A percentile compares a stretch with the other conserved stretches of the same genome.
These are phyloP conservation scores for Eucalyptus microcorys DNA, from an alignment of 345 rosid genomes.

Conservation along the genomic window DNA sequence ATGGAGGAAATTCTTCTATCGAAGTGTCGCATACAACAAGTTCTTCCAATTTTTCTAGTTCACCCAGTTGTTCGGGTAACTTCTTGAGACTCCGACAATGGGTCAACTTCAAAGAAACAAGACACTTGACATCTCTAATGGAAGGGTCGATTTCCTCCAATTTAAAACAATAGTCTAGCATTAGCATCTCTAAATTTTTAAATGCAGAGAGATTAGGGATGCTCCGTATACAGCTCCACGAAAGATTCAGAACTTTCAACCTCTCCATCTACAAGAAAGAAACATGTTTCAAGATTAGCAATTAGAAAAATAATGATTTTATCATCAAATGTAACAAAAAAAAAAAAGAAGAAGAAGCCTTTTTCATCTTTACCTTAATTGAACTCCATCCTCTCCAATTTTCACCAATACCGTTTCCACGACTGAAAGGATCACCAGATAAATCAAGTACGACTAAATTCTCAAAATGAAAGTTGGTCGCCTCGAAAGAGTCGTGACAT, in stretches of 20 bases:
- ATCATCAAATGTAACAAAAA: not conserved
- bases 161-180: fast-evolving
- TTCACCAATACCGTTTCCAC: too few species aligned
- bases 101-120: fast-evolving
- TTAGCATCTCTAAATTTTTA: not conserved
- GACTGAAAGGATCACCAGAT: too few species aligned
- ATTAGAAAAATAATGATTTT: not conserved
- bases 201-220: not conserved
- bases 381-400: too few species aligned
- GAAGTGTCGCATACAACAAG: fast-evolving
- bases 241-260: not conserved
- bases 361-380: not conserved
- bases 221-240: fast-evolving
- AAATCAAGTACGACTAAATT: fast-evolving
- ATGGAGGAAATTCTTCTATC: too few species aligned
- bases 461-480: too few species aligned
- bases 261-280: too few species aligned
- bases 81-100: fast-evolving
- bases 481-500: fast-evolving
- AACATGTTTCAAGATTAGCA: too few species aligned
- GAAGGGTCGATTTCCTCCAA: not conserved
- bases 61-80: too few species aligned
- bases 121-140: not conserved
- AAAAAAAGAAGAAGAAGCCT: not conserved
- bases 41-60: not conserved